Percentiles rank a stretch among this genome's conserved stretches.
These are phyloP conservation scores for Diplodia corticola DNA, from an alignment of 2,329 filamentous ascomycete genomes.

Conservation along the genomic window DNA sequence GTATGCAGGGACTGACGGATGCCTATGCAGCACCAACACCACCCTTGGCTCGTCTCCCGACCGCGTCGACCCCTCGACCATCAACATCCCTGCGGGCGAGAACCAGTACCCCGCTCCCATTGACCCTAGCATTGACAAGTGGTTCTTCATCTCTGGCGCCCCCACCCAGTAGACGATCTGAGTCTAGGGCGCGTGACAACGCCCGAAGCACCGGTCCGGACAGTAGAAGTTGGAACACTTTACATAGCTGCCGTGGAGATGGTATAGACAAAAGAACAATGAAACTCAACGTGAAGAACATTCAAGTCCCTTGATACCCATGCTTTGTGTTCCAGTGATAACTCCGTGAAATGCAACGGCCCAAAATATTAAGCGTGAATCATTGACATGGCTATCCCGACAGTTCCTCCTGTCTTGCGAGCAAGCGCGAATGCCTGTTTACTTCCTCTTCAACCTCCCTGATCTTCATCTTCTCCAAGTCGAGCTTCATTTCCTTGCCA, in stretches of 20 bases:
- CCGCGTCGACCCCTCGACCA: constrained; percentile 67
- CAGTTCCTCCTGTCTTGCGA: constrained; percentile 83
- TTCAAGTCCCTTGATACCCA: background rate
- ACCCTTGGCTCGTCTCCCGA: constrained; percentile 71
- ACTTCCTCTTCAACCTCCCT: constrained; percentile 86
- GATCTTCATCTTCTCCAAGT: constrained; percentile 78
- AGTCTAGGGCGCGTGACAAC: background rate
- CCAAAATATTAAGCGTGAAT: background rate
- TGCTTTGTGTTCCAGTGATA: background rate
- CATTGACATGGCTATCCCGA: constrained; percentile 35
- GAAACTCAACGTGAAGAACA: constrained; percentile 1
- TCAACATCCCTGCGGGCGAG: constrained; percentile 77
- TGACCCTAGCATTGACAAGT: constrained; percentile 97
- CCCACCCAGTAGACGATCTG: constrained; percentile 53
- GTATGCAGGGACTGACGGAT: constrained; percentile 36
- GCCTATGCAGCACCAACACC: constrained; percentile 69
- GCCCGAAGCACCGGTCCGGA: background rate
- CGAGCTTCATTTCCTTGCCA: constrained; percentile 83
- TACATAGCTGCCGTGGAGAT: constrained; percentile 21
- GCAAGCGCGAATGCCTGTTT: constrained; percentile 78
- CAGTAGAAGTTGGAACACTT: constrained; percentile 13
- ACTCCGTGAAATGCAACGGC: constrained; percentile 24
- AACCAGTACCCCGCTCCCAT: constrained; percentile 84
- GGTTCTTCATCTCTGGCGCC: constrained; percentile 99
- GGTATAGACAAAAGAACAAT: constrained; percentile 24